Evolutionary conservation across 2,329 filamentous ascomycete genomes (phyloP).

Genomic region (Lojkania enalia): DNA sequence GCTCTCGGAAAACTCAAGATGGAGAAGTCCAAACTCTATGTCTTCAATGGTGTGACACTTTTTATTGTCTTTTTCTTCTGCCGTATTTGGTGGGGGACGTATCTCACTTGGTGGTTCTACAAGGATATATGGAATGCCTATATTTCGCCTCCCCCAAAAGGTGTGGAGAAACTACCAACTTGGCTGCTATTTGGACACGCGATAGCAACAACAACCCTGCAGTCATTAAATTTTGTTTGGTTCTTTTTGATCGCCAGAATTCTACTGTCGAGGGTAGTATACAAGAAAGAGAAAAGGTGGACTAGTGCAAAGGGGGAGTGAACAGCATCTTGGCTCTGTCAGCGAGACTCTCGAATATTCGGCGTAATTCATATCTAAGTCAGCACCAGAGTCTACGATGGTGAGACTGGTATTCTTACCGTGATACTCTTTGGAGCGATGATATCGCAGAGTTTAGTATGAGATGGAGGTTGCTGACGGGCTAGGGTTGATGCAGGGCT

Average conservation of each 20-base stretch:
- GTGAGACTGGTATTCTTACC: no score
- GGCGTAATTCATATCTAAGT: no score
- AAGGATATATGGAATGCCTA: constrained; percentile 1
- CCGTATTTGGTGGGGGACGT: constrained; percentile 2
- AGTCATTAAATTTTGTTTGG: constrained; percentile 1
- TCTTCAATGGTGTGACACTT: background rate
- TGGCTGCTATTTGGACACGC: constrained; percentile 2
- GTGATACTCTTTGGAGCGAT: no score
- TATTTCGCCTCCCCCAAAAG: background rate
- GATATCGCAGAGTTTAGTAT: no score
- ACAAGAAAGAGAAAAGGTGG: constrained; percentile 1
- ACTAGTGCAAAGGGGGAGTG: background rate
- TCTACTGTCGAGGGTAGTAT: background rate
- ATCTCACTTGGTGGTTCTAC: constrained; percentile 3
- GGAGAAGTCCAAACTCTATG: background rate
- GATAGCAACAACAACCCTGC: background rate
- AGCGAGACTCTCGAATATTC: no score
- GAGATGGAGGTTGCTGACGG: no score
- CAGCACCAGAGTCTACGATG: no score
- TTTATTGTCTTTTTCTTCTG: constrained; percentile 1
- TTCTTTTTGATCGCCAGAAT: constrained; percentile 2
- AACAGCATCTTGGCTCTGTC: background rate
- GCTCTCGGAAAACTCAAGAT: constrained; percentile 3
- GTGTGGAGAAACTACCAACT: constrained; percentile 1
- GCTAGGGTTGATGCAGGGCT: no score